Evolutionary conservation across 78 protist genomes (phyloP).

Genomic region (Dictyostelium firmibasis): DNA sequence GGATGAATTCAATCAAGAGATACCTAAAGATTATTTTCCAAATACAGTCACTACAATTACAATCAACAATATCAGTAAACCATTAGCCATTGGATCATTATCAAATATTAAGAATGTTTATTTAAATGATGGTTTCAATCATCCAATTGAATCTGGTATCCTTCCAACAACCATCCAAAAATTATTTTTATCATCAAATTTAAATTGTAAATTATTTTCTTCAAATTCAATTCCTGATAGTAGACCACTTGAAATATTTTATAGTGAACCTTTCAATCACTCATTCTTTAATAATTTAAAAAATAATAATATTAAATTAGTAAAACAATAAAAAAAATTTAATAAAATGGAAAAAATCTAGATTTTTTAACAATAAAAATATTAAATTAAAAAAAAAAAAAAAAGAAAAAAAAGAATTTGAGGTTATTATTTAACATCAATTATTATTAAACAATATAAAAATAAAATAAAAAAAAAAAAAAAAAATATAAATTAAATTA

Average conservation of each 20-base stretch:
- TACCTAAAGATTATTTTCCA: not conserved
- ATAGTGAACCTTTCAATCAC: not conserved
- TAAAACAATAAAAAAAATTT: not conserved
- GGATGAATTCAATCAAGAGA: not conserved
- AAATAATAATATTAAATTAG: too few species aligned
- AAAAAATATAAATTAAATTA: too few species aligned
- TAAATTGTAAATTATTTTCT: not conserved
- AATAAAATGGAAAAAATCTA: too few species aligned
- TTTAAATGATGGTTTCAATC: not conserved
- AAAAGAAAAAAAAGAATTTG: too few species aligned
- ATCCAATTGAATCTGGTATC: not conserved
- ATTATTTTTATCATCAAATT: not conserved
- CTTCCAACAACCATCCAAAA: not conserved
- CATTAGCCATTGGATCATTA: not conserved
- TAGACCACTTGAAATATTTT: not conserved
- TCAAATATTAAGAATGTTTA: not conserved
- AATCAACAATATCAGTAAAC: not conserved
- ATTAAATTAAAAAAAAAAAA: too few species aligned
- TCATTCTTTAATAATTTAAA: not conserved
- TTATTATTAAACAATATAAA: too few species aligned
- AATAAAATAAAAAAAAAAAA: too few species aligned
- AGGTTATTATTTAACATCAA: too few species aligned
- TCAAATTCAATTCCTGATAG: not conserved
- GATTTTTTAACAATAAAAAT: too few species aligned
- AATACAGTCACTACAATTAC: not conserved